Evolutionary conservation across 2,329 filamentous ascomycete species (phyloP).

Genomic region (Epichloe sp.): DNA sequence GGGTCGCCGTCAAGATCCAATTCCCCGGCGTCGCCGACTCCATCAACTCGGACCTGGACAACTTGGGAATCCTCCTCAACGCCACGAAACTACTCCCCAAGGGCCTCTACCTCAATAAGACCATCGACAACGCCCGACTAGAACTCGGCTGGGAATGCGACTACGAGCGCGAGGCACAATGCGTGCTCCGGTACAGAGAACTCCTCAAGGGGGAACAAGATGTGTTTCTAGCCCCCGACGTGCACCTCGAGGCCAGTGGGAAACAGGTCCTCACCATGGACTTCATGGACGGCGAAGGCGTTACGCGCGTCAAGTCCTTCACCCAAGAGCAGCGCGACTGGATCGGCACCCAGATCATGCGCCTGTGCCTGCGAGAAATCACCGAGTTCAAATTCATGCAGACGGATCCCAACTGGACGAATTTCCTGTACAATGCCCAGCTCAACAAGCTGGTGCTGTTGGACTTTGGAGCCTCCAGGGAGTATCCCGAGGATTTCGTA

Average conservation of each 20-base stretch:
- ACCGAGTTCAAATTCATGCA: constrained; percentile 97
- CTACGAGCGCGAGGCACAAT: constrained; percentile 78
- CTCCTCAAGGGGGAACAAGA: constrained; percentile 55
- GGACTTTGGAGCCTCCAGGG: constrained; percentile 87
- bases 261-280: constrained; percentile 87
- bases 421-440: constrained; percentile 77
- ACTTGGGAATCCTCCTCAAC: constrained; percentile 78
- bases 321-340: constrained; percentile 80
- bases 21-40: constrained; percentile 93
- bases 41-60: constrained; percentile 93
- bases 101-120: constrained; percentile 90
- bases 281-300: constrained; percentile 72
- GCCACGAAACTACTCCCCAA: constrained; percentile 83
- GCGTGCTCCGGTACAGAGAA: constrained; percentile 59
- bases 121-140: constrained; percentile 83
- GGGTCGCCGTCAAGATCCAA: constrained; percentile 91
- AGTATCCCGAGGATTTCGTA: constrained; percentile 72
- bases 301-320: constrained; percentile 66
- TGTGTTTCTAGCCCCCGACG: constrained; percentile 66
- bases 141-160: constrained; percentile 97
- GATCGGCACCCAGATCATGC: constrained; percentile 89
- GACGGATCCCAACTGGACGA: constrained; percentile 98
- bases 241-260: constrained; percentile 68
- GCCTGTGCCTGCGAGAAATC: constrained; percentile 84
- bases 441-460: constrained; percentile 71